These are phyloP conservation scores for Erythrophleum fordii DNA, from an alignment of 306 rosid genomes.

Conservation along the genomic window DNA sequence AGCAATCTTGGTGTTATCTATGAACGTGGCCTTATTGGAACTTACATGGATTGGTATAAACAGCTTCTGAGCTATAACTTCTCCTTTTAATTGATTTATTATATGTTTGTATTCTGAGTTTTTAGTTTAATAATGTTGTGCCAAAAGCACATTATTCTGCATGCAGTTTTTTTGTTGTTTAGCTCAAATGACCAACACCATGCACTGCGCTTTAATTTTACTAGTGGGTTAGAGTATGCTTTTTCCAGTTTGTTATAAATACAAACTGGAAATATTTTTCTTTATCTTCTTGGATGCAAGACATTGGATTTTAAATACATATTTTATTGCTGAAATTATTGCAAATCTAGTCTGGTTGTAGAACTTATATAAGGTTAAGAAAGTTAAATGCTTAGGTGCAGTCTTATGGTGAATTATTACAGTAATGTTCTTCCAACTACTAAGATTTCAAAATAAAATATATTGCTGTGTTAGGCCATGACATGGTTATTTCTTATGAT, in stretches of 20 bases:
- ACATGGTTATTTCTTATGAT: background rate
- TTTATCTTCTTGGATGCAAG: background rate
- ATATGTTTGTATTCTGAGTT: background rate
- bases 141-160: background rate
- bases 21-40: constrained; percentile 61
- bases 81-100: background rate
- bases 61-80: constrained; percentile 14
- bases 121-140: constrained; percentile 6
- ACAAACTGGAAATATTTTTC: too few species aligned
- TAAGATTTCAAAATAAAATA: background rate
- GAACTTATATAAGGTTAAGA: background rate
- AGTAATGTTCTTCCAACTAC: background rate
- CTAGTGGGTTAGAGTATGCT: background rate
- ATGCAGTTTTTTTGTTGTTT: background rate
- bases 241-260: background rate
- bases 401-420: background rate
- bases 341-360: background rate
- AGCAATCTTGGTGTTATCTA: constrained; percentile 51
- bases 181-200: background rate
- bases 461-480: background rate
- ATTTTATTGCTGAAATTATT: background rate
- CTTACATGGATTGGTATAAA: constrained; percentile 65
- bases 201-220: constrained; percentile 14
- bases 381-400: background rate
- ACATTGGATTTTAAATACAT: background rate